Conservation (phyloP, 768 basidiomycete species). For the Pisolithus marmoratus region DNA sequence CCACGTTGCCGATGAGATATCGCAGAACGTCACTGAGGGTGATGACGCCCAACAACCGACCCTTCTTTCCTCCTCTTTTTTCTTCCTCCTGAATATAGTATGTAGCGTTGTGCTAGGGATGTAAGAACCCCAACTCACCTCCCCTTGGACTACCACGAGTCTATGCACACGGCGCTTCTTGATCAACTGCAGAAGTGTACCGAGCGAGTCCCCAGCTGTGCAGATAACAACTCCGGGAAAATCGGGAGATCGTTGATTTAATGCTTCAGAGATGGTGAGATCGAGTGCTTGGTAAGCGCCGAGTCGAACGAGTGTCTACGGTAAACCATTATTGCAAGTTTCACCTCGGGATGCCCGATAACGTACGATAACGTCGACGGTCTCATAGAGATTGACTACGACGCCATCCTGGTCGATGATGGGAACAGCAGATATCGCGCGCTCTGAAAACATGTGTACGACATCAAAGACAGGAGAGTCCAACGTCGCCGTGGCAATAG, state of each 20-base stretch:
- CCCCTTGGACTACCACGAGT: slow-evolving; percentile 91
- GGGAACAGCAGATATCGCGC: slow-evolving; percentile 93
- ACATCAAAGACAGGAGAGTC: slow-evolving; percentile 94
- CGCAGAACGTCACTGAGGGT: slow-evolving; percentile 85
- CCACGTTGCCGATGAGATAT: slow-evolving; percentile 69
- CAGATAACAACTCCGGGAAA: slow-evolving; percentile 98
- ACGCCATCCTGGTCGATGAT: slow-evolving; percentile 90
- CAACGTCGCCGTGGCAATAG: slow-evolving; percentile 87
- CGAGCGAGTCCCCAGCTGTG: slow-evolving; percentile 86
- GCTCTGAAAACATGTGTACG: slow-evolving; percentile 96
- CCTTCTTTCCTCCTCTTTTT: slow-evolving; percentile 72
- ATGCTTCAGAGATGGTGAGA: slow-evolving; percentile 86
- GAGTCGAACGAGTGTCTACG: slow-evolving; percentile 85
- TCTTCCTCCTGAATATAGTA: slow-evolving; percentile 63
- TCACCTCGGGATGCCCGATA: background rate
- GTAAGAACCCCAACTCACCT: slow-evolving; percentile 39
- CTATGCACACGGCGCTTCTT: slow-evolving; percentile 93
- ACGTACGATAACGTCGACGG: slow-evolving; percentile 92
- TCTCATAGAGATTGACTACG: slow-evolving; percentile 95
- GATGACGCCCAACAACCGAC: slow-evolving; percentile 79
- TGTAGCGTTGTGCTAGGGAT: background rate
- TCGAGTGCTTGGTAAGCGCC: slow-evolving; percentile 97
- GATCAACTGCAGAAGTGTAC: slow-evolving; percentile 84
- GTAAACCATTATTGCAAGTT: slow-evolving; percentile 3
- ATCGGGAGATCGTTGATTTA: slow-evolving; percentile 87